These are phyloP conservation scores for Botrytis elliptica DNA, from an alignment of 2,329 filamentous ascomycete genomes.

Conservation along the genomic window DNA sequence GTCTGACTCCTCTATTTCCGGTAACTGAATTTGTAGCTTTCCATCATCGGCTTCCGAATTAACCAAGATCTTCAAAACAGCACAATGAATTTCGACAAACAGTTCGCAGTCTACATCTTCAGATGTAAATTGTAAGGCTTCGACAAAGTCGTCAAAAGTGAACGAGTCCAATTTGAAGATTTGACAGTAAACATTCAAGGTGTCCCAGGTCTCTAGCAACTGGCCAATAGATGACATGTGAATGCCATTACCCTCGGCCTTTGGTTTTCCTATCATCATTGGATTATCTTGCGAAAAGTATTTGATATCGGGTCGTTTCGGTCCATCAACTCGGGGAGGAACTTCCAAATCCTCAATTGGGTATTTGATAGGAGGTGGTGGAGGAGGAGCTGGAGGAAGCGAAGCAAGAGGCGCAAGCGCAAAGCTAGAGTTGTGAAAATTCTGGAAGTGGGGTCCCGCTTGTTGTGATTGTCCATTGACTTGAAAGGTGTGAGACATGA, in stretches of 20 bases:
- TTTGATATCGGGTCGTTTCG: constrained; percentile 69
- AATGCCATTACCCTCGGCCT: constrained; percentile 58
- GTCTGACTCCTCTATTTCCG: constrained; percentile 65
- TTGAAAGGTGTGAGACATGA: constrained; percentile 39
- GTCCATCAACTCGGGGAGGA: constrained; percentile 60
- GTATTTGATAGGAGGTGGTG: constrained; percentile 81
- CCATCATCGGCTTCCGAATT: constrained; percentile 72
- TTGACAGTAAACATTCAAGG: constrained; percentile 95
- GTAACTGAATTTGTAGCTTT: constrained; percentile 74
- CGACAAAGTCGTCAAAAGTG: constrained; percentile 93
- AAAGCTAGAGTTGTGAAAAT: constrained; percentile 46
- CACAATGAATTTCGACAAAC: constrained; percentile 87
- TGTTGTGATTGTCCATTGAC: constrained; percentile 37
- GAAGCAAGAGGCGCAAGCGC: constrained; percentile 50
- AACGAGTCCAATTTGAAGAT: constrained; percentile 94
- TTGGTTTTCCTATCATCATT: constrained; percentile 47
- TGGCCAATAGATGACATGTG: constrained; percentile 82
- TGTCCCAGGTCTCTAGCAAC: constrained; percentile 91
- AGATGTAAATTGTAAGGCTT: constrained; percentile 77
- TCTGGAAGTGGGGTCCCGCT: constrained; percentile 38
- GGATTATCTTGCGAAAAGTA: constrained; percentile 70
- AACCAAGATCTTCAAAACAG: constrained; percentile 83
- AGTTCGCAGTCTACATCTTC: constrained; percentile 76
- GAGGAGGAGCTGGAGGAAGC: constrained; percentile 55
- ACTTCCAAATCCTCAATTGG: constrained; percentile 93